Evolutionary conservation across 2,329 filamentous ascomycete genomes (phyloP).

Genomic region (Sporothrix curviconia): DNA sequence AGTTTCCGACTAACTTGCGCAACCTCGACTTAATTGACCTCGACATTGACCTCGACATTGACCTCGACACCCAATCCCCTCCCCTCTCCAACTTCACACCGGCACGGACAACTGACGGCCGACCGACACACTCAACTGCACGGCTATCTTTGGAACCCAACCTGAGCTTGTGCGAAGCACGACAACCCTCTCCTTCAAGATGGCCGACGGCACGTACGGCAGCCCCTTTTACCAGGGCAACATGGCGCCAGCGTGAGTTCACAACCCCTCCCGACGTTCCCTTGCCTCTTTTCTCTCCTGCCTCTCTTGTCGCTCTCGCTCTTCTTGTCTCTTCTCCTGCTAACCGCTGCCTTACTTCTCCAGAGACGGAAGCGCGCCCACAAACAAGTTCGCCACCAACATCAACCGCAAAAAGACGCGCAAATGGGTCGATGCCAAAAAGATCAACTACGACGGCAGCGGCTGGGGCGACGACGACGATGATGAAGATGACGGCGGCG

Average conservation of each 20-base stretch:
- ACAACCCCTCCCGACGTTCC: too few species aligned
- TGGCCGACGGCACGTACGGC: constrained; percentile 28
- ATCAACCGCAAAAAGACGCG: constrained; percentile 83
- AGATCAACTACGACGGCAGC: constrained; percentile 81
- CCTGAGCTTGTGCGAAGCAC: background rate
- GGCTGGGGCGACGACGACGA: constrained; percentile 78
- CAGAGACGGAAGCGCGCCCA: constrained; percentile 22
- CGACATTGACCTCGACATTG: background rate
- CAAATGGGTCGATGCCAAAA: constrained; percentile 91
- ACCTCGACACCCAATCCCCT: background rate
- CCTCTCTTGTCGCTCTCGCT: too few species aligned
- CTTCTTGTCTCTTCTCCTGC: background rate
- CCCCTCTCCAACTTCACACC: background rate
- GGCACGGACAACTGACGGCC: background rate
- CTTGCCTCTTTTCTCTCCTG: background rate
- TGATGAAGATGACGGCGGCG: constrained; percentile 41
- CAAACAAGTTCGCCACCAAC: constrained; percentile 64
- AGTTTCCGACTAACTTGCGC: background rate
- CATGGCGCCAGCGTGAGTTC: constrained; percentile 24
- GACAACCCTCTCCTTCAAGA: background rate
- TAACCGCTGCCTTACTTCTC: constrained; percentile 5
- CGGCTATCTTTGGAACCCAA: too few species aligned
- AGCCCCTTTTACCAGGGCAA: constrained; percentile 22
- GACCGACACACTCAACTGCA: too few species aligned
- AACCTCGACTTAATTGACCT: background rate